phyloP scores from a whole-genome alignment of 441 rosid species.

The Populus trichocarpa region DNA sequence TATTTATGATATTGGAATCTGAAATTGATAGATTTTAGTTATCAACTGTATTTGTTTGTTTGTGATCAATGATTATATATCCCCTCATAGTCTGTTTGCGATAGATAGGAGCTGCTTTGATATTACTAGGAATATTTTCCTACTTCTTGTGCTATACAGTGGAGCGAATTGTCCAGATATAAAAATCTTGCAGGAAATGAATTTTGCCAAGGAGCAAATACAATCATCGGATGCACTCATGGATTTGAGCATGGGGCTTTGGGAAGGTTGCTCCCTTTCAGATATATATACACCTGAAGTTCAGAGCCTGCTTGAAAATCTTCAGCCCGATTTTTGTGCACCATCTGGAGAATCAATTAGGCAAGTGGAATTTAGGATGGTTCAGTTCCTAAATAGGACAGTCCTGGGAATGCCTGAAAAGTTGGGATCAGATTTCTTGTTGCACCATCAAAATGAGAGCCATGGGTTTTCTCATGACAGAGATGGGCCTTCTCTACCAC shows the following conservation, averaged over 20 bases:
- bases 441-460: slow-evolving; percentile 42
- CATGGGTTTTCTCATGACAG: slow-evolving; percentile 52
- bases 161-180: slow-evolving; percentile 10
- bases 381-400: slow-evolving; percentile 76
- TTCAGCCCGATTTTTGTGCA: slow-evolving; percentile 80
- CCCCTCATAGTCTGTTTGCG: not conserved
- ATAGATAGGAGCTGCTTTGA: slow-evolving; percentile 1
- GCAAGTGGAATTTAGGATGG: slow-evolving; percentile 85
- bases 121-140: not conserved
- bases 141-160: slow-evolving; percentile 16
- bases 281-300: slow-evolving; percentile 67
- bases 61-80: not conserved
- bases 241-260: slow-evolving; percentile 83
- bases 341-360: slow-evolving; percentile 91
- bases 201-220: slow-evolving; percentile 62
- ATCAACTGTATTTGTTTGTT: not conserved
- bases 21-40: not conserved
- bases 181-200: slow-evolving; percentile 68
- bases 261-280: slow-evolving; percentile 74
- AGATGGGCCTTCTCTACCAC: slow-evolving; percentile 44
- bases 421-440: slow-evolving; percentile 54
- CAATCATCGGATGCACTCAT: slow-evolving; percentile 63
- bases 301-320: slow-evolving; percentile 53
- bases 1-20: not conserved
- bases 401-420: slow-evolving; percentile 60